Percentiles rank a stretch among this genome's conserved stretches.
Conservation (phyloP, 345 rosid species). For the Anacardium occidentale region DNA sequence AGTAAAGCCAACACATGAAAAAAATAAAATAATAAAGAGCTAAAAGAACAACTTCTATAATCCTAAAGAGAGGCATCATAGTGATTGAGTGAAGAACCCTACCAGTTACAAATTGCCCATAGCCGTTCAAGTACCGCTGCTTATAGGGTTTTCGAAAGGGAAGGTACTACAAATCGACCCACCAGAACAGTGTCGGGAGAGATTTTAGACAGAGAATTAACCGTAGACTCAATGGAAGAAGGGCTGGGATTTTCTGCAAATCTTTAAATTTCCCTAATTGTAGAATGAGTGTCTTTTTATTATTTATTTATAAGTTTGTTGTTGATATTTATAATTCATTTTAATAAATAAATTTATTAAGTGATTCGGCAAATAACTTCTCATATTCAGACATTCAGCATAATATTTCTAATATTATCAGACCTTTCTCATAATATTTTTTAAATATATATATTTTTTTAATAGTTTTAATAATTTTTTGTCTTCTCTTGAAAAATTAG, state of each 20-base stretch:
- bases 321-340: too few relatives aligned
- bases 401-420: too few relatives aligned
- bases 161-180: not conserved
- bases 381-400: too few relatives aligned
- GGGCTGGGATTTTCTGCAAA: not conserved
- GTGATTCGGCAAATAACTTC: too few relatives aligned
- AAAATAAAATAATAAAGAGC: not conserved
- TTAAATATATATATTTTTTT: too few relatives aligned
- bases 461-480: too few relatives aligned
- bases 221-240: conserved; percentile 10
- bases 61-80: not conserved
- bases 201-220: not conserved
- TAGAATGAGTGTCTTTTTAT: too few relatives aligned
- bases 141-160: conserved; percentile 16
- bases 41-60: not conserved
- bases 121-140: not conserved
- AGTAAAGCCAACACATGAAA: not conserved
- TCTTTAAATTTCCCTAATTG: not conserved
- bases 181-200: not conserved
- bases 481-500: too few relatives aligned
- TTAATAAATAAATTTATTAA: too few relatives aligned
- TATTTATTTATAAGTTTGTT: too few relatives aligned
- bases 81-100: not conserved
- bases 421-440: too few relatives aligned
- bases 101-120: not conserved